Percentiles rank a stretch among this genome's conserved stretches.
Conservation (phyloP, 2,329 filamentous ascomycete genomes). For the Penicillium sp. region DNA sequence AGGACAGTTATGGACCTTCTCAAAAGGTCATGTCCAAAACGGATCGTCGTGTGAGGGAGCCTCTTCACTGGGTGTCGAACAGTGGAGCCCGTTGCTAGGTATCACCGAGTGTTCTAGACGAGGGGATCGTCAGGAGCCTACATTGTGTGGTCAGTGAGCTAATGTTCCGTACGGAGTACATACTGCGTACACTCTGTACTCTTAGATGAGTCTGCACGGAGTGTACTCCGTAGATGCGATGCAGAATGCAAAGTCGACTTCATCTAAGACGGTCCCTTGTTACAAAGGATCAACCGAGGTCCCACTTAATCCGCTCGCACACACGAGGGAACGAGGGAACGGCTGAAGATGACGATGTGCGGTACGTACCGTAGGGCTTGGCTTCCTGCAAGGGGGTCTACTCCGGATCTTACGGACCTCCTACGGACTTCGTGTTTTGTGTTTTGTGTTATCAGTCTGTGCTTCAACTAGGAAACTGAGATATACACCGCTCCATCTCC, state of each 20-base stretch:
- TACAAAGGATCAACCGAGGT: conserved; percentile 1
- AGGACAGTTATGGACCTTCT: conserved; percentile 7
- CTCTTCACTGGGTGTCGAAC: not conserved
- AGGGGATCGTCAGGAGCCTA: conserved; percentile 18
- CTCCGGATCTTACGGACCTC: not conserved
- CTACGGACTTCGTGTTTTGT: too few species aligned
- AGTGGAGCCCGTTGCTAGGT: not conserved
- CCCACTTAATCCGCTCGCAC: not conserved
- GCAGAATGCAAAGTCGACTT: not conserved
- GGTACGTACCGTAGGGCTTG: not conserved
- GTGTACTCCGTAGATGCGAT: not conserved
- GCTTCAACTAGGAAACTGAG: not conserved
- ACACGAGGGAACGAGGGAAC: not conserved
- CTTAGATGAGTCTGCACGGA: not conserved
- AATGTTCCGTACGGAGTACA: not conserved
- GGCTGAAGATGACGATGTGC: not conserved
- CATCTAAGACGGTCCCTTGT: conserved; percentile 14
- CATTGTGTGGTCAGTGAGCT: not conserved
- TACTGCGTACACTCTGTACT: too few species aligned
- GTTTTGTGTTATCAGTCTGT: too few species aligned
- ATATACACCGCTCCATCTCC: not conserved
- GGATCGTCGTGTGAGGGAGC: not conserved
- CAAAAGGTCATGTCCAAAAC: conserved; percentile 3
- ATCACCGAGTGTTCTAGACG: conserved; percentile 11
- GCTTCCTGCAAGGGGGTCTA: not conserved